A percentile compares a stretch with the other conserved stretches of the same genome.
phyloP scores from a whole-genome alignment of 2,329 filamentous ascomycete genomes.

The Pyrenochaeta sp. region DNA sequence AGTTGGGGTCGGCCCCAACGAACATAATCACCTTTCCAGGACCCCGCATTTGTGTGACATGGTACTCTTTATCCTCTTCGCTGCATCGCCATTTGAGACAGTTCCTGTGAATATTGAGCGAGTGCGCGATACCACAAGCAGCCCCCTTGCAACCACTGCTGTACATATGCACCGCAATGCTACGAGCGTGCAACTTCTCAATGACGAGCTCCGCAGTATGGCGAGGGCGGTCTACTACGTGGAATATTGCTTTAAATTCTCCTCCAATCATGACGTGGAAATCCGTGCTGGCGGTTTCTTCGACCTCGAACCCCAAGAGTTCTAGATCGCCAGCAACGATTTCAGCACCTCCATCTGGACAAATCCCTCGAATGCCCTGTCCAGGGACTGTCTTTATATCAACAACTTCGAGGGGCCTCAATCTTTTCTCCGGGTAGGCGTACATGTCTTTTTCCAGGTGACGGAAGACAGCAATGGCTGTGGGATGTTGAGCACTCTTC shows the following conservation, averaged over 20 bases:
- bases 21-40: constrained; percentile 64
- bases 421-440: constrained; percentile 4
- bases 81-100: constrained; percentile 57
- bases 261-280: constrained; percentile 47
- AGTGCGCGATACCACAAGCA: constrained; percentile 57
- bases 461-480: constrained; percentile 56
- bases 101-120: constrained; percentile 43
- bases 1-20: constrained; percentile 80
- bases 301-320: constrained; percentile 50
- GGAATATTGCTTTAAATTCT: constrained; percentile 56
- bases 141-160: constrained; percentile 63
- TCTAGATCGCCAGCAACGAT: constrained; percentile 57
- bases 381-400: constrained; percentile 51
- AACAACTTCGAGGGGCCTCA: constrained; percentile 18
- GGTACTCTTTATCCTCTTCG: constrained; percentile 63
- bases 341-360: constrained; percentile 24
- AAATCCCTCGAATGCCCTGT: constrained; percentile 52
- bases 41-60: constrained; percentile 51
- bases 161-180: constrained; percentile 62
- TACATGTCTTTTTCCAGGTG: constrained; percentile 12
- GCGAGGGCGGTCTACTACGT: constrained; percentile 57
- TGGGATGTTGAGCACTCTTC: constrained; percentile 58
- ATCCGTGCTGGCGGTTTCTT: constrained; percentile 35
- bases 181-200: constrained; percentile 56
- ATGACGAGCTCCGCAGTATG: constrained; percentile 61